Conservation (phyloP, 345 rosid genomes). For the Eucalyptus pauciflora region DNA sequence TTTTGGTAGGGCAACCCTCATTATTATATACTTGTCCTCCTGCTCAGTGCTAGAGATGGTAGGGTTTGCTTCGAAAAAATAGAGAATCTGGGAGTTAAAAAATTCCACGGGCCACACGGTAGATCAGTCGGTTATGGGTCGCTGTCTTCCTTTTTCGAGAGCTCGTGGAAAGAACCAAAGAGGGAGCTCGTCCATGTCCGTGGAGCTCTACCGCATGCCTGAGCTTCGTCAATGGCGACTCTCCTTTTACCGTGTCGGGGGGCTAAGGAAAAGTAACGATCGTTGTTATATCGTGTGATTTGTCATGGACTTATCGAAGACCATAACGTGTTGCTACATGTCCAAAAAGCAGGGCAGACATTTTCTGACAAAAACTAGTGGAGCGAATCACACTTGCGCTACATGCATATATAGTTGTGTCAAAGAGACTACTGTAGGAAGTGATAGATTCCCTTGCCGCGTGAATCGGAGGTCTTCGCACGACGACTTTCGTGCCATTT, state of each 20-base stretch:
- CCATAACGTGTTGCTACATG: background rate
- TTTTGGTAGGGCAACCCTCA: background rate
- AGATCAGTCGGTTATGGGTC: background rate
- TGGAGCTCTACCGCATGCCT: background rate
- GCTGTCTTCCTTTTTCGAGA: background rate
- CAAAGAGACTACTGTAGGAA: background rate
- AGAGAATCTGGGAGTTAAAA: background rate
- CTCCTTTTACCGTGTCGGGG: background rate
- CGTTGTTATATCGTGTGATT: background rate
- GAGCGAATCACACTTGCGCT: background rate
- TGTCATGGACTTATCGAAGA: background rate
- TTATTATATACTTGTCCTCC: background rate
- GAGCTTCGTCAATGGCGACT: background rate
- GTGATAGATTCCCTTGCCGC: background rate
- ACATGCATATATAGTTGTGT: background rate
- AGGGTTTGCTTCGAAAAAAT: background rate
- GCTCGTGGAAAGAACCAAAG: background rate
- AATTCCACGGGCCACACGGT: background rate
- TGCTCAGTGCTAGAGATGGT: background rate
- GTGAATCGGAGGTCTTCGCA: background rate
- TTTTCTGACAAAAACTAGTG: background rate
- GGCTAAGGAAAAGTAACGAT: background rate
- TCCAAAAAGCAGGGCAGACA: background rate
- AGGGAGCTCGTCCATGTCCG: background rate
- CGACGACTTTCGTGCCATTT: background rate